Evolutionary conservation across 257 asterid species (phyloP).

Genomic region (Solanum acaule): DNA sequence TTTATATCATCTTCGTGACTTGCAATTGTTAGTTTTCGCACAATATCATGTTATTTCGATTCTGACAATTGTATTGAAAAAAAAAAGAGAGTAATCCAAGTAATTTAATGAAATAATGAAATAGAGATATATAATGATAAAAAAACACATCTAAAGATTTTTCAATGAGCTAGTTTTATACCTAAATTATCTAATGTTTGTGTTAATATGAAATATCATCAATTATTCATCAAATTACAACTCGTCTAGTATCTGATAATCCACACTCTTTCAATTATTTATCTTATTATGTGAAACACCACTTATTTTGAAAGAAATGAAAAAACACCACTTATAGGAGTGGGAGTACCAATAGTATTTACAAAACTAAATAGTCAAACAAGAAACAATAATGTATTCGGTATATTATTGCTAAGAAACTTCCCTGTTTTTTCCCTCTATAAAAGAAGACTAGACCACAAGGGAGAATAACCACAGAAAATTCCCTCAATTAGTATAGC

Average conservation of each 20-base stretch:
- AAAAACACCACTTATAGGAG: not conserved
- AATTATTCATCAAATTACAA: not conserved
- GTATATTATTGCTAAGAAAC: not conserved
- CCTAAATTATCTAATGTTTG: not conserved
- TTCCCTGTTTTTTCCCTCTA: not conserved
- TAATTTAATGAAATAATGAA: not conserved
- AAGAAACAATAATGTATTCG: not conserved
- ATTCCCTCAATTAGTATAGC: not conserved
- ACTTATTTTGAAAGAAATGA: not conserved
- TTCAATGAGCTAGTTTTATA: too few species aligned
- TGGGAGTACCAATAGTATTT: not conserved
- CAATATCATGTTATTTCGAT: too few species aligned
- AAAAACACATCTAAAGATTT: not conserved
- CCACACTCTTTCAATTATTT: not conserved
- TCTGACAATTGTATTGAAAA: rapidly evolving
- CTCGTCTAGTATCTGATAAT: not conserved
- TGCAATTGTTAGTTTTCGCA: not conserved
- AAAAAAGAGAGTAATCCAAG: not conserved
- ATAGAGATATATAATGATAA: not conserved
- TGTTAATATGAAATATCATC: not conserved
- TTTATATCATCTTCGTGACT: too few species aligned
- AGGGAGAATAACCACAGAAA: not conserved
- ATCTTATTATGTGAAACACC: not conserved
- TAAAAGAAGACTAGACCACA: not conserved
- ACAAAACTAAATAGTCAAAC: not conserved